A percentile compares a stretch with the other conserved stretches of the same genome.
phyloP scores from a whole-genome alignment of 331 rosid genomes.

The Acacia pycnantha region DNA sequence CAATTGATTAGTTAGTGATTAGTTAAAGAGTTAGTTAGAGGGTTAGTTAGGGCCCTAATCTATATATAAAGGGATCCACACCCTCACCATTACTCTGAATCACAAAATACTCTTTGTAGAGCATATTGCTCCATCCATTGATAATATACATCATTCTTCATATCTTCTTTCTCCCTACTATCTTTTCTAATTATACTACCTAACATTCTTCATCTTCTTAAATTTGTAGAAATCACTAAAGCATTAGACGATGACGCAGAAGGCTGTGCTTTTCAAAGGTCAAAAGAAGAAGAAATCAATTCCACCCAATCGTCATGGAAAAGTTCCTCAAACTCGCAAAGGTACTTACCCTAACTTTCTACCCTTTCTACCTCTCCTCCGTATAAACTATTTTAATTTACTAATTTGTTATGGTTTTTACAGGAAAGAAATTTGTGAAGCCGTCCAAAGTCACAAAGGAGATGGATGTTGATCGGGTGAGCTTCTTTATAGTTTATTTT shows the following conservation, averaged over 20 bases:
- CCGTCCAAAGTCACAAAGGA: slow-evolving; percentile 67
- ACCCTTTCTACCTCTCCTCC: not conserved
- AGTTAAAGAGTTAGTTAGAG: too few species aligned
- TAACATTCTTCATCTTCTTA: too few species aligned
- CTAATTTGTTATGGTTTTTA: not conserved
- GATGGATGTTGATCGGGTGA: slow-evolving; percentile 82
- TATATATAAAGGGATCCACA: too few species aligned
- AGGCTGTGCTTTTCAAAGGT: slow-evolving; percentile 71
- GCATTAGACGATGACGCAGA: slow-evolving; percentile 53
- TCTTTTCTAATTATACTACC: too few species aligned
- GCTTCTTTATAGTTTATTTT: not conserved
- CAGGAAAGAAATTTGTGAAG: slow-evolving; percentile 76
- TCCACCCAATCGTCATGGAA: slow-evolving; percentile 87
- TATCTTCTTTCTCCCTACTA: too few species aligned
- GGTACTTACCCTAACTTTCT: slow-evolving; percentile 31
- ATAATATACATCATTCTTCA: too few species aligned
- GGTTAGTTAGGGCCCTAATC: too few species aligned
- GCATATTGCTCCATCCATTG: too few species aligned
- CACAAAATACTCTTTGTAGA: too few species aligned
- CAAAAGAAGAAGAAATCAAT: slow-evolving; percentile 71
- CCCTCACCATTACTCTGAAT: too few species aligned
- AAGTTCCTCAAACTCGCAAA: slow-evolving; percentile 60
- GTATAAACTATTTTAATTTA: not conserved
- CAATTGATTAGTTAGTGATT: too few species aligned
- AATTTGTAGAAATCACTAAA: too few species aligned